Evolutionary conservation across 2,329 filamentous ascomycete species (phyloP).

Genomic region (Hymenoscyphus occultus): DNA sequence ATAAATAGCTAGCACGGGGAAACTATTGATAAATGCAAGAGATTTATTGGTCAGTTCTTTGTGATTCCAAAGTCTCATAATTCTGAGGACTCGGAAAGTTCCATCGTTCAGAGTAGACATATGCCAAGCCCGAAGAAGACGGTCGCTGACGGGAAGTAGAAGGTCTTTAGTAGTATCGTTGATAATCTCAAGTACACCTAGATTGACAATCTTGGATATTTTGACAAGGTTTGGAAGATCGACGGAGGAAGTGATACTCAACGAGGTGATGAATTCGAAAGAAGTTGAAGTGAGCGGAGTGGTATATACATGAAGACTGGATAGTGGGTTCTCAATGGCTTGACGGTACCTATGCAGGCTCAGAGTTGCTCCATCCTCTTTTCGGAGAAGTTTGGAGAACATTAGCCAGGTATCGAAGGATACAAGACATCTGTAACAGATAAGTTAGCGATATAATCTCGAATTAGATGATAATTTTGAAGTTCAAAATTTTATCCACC

Average conservation of each 20-base stretch:
- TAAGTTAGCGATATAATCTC: neutral
- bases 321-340: conserved; percentile 23
- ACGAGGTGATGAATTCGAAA: conserved; percentile 34
- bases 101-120: conserved; percentile 27
- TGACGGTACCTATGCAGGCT: conserved; percentile 30
- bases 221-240: conserved; percentile 31
- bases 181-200: conserved; percentile 35
- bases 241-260: conserved; percentile 33
- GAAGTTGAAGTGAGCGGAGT: conserved; percentile 29
- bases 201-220: conserved; percentile 33
- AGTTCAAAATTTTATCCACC: neutral
- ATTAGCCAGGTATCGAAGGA: conserved; percentile 33
- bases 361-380: conserved; percentile 18
- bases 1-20: conserved; percentile 34
- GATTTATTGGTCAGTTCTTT: conserved; percentile 31
- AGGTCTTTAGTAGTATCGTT: conserved; percentile 8
- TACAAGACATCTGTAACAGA: conserved; percentile 23
- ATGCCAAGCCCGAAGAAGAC: conserved; percentile 35
- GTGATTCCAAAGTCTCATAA: conserved; percentile 35
- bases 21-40: conserved; percentile 32
- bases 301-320: conserved; percentile 29
- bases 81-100: conserved; percentile 33
- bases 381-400: conserved; percentile 30
- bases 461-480: neutral
- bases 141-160: conserved; percentile 26